Base-by-base conservation (phyloP, 495 filamentous ascomycete genomes). In the Penicillium manginii region DNA sequence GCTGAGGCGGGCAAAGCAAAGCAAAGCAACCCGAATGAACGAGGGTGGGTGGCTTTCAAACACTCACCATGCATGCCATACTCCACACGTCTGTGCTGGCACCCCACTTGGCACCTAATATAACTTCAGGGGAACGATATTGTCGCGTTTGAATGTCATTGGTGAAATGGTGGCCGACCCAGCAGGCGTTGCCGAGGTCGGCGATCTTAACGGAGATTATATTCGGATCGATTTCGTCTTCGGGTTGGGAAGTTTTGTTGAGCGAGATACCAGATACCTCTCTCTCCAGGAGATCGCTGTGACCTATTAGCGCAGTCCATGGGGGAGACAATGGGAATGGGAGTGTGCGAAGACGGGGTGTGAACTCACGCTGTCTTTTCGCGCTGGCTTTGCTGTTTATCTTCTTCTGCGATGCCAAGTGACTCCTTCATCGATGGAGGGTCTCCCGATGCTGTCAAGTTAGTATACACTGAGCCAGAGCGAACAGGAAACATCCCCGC, bases 81-180 rank as follows among this genome's bases (percentile, higher is more conserved):
- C 96, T 98, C 94, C 94, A 99, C 17, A 99, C 88, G 71, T 99
- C 94, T 2, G 94, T 98, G 68, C 94, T 98, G 4, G 94, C 94
- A 51, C 94, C 94, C 94, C 94, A 99, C 77, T 97, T 98, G 1
- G 92, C 86, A 42, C 94, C 94, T 17, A 99, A 76, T 45, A 99
- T 98, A 26, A 99, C 94, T 73, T 99, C 94, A 2, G 94, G 94
- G 0, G 94, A 98, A 19, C 94, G 84, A 73, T 99, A 99, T 73
- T 99, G 94, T 65, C 94, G 84, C 8, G 94, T 99, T 66, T 99
- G 94, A 60, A 99, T 99, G 68, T 99, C 94, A 65, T 99, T 97
- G 61, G 94, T 99, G 75, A 99, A 99, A 72, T 99, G 94, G 70
- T 99, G 94, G 31, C 90, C 88, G 22, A 96, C 92, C 94, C 94